A percentile compares a stretch with the other conserved stretches of the same genome.
These are phyloP conservation scores for Aphanomyces cochlioides DNA, from an alignment of 352 stramenopile genomes.

Conservation along the genomic window DNA sequence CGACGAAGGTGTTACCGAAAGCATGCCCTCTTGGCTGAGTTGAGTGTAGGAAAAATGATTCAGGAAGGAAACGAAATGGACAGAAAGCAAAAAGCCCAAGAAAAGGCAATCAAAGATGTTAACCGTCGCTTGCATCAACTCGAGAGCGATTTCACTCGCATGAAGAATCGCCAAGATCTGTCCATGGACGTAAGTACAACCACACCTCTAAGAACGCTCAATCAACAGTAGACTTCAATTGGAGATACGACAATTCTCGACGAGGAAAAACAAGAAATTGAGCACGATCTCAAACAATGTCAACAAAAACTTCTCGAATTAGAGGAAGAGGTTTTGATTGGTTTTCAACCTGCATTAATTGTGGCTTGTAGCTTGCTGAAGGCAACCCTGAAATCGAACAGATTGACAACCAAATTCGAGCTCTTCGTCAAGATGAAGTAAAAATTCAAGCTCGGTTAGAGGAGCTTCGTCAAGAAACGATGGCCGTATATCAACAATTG, in stretches of 20 bases:
- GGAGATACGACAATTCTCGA: slow-evolving; percentile 67
- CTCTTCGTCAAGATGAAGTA: slow-evolving; percentile 42
- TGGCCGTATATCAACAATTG: slow-evolving; percentile 68
- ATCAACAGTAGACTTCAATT: slow-evolving; percentile 19
- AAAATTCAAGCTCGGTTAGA: slow-evolving; percentile 49
- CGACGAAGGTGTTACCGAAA: slow-evolving; percentile 5
- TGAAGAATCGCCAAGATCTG: slow-evolving; percentile 44
- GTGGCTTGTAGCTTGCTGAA: not conserved
- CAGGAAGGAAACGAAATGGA: not conserved
- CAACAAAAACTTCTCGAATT: slow-evolving; percentile 47
- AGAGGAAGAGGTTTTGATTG: slow-evolving; percentile 41
- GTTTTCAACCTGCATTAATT: slow-evolving; percentile 34
- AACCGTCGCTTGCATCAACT: not conserved
- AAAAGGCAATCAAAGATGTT: not conserved
- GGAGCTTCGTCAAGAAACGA: slow-evolving; percentile 56
- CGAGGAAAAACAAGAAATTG: slow-evolving; percentile 53
- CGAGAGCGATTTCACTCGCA: slow-evolving; percentile 35
- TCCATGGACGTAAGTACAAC: slow-evolving; percentile 14
- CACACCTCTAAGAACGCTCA: not conserved
- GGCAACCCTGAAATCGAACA: slow-evolving; percentile 63
- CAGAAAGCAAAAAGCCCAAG: slow-evolving; percentile 16
- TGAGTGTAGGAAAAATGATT: slow-evolving; percentile 2
- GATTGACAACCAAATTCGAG: slow-evolving; percentile 52
- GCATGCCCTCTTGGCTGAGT: not conserved
- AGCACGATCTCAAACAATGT: slow-evolving; percentile 46